Conservation (phyloP, 139 green algal species). For the Parachlorella kessleri region DNA sequence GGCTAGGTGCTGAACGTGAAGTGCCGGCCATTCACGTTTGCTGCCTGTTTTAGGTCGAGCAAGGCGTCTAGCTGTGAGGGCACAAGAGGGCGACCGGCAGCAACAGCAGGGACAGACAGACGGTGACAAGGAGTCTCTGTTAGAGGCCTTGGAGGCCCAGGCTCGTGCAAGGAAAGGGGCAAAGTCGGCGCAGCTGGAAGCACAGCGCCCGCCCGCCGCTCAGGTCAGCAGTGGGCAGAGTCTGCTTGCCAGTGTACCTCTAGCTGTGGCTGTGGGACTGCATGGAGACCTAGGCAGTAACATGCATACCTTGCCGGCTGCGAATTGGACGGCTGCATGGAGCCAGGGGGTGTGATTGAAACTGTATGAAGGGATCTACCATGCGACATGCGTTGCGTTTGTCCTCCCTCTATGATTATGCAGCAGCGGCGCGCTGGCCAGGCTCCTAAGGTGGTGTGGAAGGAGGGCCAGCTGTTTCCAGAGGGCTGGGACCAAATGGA, state of each 20-base stretch:
- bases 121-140: conserved; percentile 29
- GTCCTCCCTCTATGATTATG: background rate
- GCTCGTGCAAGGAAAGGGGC: conserved; percentile 13
- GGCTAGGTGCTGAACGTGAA: too few relatives aligned
- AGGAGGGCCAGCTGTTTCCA: conserved; percentile 76
- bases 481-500: conserved; percentile 81
- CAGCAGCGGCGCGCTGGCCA: background rate
- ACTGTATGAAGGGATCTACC: too few relatives aligned
- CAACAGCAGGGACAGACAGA: conserved; percentile 6
- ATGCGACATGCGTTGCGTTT: background rate
- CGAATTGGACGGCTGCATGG: too few relatives aligned
- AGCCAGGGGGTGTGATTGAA: too few relatives aligned
- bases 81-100: background rate
- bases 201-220: background rate
- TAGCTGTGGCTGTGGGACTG: too few relatives aligned
- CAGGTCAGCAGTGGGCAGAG: background rate
- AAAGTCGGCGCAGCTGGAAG: conserved; percentile 27
- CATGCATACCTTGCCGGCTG: too few relatives aligned
- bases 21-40: too few relatives aligned
- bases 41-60: too few relatives aligned
- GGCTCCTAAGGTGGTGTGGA: conserved; percentile 47
- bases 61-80: too few relatives aligned
- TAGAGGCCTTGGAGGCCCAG: conserved; percentile 45
- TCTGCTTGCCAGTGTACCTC: too few relatives aligned
- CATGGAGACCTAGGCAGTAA: too few relatives aligned